Base-by-base conservation (phyloP, 164 flowering plant genomes). In the Aristolochia fimbriata region DNA sequence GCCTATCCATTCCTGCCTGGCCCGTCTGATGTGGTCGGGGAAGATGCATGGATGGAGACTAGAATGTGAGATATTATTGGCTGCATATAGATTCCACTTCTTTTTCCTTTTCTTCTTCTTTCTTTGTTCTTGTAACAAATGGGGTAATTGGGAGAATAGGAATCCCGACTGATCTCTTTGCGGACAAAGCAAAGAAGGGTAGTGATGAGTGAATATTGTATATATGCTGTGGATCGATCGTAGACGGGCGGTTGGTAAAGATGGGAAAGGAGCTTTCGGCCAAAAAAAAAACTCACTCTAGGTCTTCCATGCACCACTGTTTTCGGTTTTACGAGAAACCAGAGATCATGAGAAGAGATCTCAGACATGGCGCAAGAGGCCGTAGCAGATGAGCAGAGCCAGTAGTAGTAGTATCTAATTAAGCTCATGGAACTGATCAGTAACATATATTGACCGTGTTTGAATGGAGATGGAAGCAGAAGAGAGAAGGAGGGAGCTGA, bases 211-310 rank as follows among this genome's bases (percentile, higher is more conserved):
- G 25, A 52, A 21, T n/a, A n/a, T n/a, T n/a, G n/a, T n/a, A n/a
- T n/a, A n/a, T n/a, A n/a, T 49, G 14, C 21, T 16, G 15, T n/a
- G 17, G 19, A n/a, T n/a, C n/a, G n/a, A n/a, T n/a, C n/a, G n/a
- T n/a, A 17, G n/a, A 27, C 4, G 45, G 58, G 45, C 58, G 58
- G 58, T 55, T 55, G 58, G 45, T 15, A 27, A 55, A 55, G 45
- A 37, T 55, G 58, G 30, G 30, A 55, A 55, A 31, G 58, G 58
- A 31, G 58, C 58, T 55, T 55, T 55, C 58, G 58, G 58, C 58
- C 58, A 27, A 55, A 55, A 27, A 55, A 55, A 55, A 31, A 24
- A 22, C 56, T 53, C 27, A 20, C 56, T 19, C 58, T 3, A 14
- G n/a, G n/a, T n/a, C n/a, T 24, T 55, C 45, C 45, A n/a, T n/a